phyloP scores from a whole-genome alignment of 768 basidiomycete species.

The Sutorius australiensis region DNA sequence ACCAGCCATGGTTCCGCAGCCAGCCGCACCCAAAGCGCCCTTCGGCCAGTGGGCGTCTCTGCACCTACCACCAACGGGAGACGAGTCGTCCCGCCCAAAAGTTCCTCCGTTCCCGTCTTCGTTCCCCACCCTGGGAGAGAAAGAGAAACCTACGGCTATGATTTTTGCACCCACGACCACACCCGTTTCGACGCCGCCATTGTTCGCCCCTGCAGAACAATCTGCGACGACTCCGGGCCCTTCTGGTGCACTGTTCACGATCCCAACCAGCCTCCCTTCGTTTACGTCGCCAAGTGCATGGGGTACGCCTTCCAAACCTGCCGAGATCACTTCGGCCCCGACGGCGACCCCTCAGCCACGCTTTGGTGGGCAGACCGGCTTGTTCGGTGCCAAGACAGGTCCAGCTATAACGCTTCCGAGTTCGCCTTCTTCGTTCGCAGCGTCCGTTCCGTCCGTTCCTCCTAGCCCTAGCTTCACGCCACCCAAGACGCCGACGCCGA shows the following conservation, averaged over 20 bases:
- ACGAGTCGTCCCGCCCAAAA: slow-evolving; percentile 37
- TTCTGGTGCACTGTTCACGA: slow-evolving; percentile 6
- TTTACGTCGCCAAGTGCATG: slow-evolving; percentile 4
- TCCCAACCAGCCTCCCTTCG: slow-evolving; percentile 9
- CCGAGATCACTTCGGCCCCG: not conserved
- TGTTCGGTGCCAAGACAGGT: slow-evolving; percentile 3
- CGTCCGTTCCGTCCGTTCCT: not conserved
- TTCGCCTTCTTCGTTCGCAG: slow-evolving; percentile 1
- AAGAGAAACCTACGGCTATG: slow-evolving; percentile 11
- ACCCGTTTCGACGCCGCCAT: not conserved
- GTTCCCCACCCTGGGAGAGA: slow-evolving; percentile 19
- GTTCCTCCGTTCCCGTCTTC: slow-evolving; percentile 47
- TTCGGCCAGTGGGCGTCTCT: slow-evolving; percentile 33
- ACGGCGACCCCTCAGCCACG: slow-evolving; percentile 2
- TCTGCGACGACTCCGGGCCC: not conserved
- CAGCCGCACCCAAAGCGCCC: slow-evolving; percentile 39
- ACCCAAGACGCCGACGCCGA: slow-evolving; percentile 12
- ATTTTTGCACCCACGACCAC: slow-evolving; percentile 6
- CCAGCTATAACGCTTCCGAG: not conserved
- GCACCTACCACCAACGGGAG: slow-evolving; percentile 16
- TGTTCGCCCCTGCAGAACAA: slow-evolving; percentile 1
- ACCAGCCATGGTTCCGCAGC: slow-evolving; percentile 25
- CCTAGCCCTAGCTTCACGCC: not conserved
- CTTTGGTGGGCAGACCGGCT: slow-evolving; percentile 12
- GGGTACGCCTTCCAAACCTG: slow-evolving; percentile 5